Evolutionary conservation across 108 stramenopile species (phyloP).

Genomic region (Cyclotella sp.): DNA sequence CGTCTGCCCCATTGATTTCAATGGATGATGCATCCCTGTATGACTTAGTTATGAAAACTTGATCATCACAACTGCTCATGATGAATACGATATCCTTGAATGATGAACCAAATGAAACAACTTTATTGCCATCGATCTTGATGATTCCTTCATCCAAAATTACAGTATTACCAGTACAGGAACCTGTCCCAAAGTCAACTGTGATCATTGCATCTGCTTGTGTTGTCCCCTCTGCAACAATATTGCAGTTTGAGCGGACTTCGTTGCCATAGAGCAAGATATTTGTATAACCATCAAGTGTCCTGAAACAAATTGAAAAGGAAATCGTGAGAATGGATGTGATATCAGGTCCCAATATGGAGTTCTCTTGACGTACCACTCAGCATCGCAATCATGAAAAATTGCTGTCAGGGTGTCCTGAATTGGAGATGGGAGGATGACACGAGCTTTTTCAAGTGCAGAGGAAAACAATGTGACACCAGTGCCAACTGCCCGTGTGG

Average conservation of each 20-base stretch:
- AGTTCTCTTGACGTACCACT: background rate
- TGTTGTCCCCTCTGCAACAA: background rate
- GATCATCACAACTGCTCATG: constrained; percentile 6
- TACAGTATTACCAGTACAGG: constrained; percentile 20
- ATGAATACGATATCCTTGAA: constrained; percentile 9
- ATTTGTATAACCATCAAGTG: background rate
- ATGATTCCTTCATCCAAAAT: constrained; percentile 24
- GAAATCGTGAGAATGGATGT: background rate
- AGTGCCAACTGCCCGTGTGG: background rate
- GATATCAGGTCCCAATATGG: background rate
- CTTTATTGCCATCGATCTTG: constrained; percentile 1
- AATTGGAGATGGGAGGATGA: constrained; percentile 16
- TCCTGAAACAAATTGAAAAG: background rate
- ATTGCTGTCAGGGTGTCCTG: constrained; percentile 1
- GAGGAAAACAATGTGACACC: background rate
- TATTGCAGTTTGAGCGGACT: background rate
- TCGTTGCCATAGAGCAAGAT: background rate
- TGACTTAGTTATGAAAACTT: background rate
- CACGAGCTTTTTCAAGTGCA: background rate
- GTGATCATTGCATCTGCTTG: background rate
- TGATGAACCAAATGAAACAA: background rate
- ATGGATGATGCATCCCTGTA: background rate
- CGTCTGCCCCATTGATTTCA: background rate
- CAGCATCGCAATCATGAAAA: constrained; percentile 5
- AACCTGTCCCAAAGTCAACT: background rate